A percentile compares a stretch with the other conserved stretches of the same genome.
These are phyloP conservation scores for Phytophthora tentaculata DNA, from an alignment of 352 stramenopile genomes.

Conservation along the genomic window DNA sequence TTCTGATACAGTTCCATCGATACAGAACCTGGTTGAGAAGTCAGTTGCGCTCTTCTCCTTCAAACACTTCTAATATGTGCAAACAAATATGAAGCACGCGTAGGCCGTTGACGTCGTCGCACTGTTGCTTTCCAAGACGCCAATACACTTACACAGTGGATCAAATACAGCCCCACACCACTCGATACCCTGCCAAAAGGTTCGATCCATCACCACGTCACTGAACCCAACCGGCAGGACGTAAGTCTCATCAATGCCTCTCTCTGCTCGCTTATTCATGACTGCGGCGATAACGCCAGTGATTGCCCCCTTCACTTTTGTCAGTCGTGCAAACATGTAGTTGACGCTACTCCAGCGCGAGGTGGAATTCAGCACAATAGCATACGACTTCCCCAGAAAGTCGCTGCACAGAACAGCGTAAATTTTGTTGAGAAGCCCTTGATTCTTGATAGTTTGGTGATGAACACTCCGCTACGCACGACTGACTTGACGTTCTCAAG, in stretches of 20 bases:
- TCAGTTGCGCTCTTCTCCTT: no score
- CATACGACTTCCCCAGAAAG: background rate
- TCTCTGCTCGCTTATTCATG: background rate
- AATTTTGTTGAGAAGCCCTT: background rate
- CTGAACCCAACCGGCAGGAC: background rate
- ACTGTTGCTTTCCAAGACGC: no score
- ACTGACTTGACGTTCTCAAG: background rate
- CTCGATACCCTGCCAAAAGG: background rate
- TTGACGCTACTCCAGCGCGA: background rate
- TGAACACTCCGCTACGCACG: background rate
- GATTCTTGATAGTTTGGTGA: background rate
- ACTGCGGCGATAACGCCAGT: background rate
- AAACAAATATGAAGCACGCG: no score
- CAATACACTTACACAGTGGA: background rate
- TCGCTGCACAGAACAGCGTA: background rate
- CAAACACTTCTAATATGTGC: no score
- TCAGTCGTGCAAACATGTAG: background rate
- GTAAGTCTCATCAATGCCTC: background rate
- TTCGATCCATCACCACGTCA: background rate
- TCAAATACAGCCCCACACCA: background rate
- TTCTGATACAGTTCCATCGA: no score
- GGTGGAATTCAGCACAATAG: background rate
- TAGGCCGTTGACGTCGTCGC: no score
- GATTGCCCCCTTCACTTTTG: background rate
- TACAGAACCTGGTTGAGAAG: no score